Base-by-base conservation (phyloP, 495 filamentous ascomycete genomes). In the Penicilliopsis zonata region DNA sequence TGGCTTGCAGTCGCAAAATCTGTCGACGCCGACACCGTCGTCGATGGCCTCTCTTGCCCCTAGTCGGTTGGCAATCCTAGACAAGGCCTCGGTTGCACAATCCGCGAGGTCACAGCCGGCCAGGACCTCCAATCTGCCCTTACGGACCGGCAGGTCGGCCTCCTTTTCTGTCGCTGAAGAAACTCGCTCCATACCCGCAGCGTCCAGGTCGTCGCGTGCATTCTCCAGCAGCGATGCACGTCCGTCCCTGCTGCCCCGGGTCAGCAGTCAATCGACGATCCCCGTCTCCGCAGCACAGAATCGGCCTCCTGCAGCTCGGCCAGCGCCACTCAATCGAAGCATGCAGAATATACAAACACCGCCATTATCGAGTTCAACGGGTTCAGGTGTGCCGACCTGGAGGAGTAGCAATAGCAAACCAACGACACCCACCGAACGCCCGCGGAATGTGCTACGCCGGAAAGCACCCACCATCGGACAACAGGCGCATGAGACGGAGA, bases 381-480 rank as follows among this genome's bases (percentile, higher is more conserved):
- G 25, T 6, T 18, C 35, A 30, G 15, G 25, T 35, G 26, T 33
- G 22, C 35, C 19, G 9, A 29, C 36, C 31, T 13, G 33, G 5
- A 38, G 28, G 21, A 22, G 18, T 6, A 40, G 35, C 20, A 22
- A 19, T 6, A 40, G 35, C 20, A 36, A 38, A 13, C 43, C 41
- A 27, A 30, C 38, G 5, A 30, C 41, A 20, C 35, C 37, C 9
- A 34, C 26, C 14, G 45, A 52, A 36, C 53, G 54, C 30, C 38
- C 49, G 31, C 51, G 59, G 32, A 66, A 66, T 39, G 50, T 64
- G 28, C 44, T 66, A 23, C 53, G 62, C 35, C 54, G 62, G 34
- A 63, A 46, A 34, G 54, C 58, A 22, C 53, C 59, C 3, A 58
- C 53, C 34, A 63, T 63, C 41, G 59, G 55, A 17, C 53, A 50